phyloP scores from a whole-genome alignment of 768 basidiomycete genomes.

The Leccinum ochraceum region DNA sequence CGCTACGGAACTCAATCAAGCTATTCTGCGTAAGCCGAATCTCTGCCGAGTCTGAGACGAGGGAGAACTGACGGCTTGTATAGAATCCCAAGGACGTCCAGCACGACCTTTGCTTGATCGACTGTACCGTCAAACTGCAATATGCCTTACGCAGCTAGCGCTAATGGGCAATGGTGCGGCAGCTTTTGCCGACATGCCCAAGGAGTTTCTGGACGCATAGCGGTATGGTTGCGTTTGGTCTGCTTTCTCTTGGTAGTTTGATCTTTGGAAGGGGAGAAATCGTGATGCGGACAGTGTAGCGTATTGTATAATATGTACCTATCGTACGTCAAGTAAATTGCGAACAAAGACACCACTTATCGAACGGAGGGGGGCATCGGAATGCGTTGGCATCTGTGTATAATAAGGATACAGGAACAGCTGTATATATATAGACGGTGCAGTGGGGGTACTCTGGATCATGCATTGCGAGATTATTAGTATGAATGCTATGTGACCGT shows the following conservation, averaged over 20 bases:
- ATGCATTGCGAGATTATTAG: conserved; percentile 9
- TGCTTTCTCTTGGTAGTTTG: background rate
- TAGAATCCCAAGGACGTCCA: conserved; percentile 80
- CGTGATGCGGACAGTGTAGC: conserved; percentile 13
- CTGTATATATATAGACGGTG: background rate
- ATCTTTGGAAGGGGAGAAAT: conserved; percentile 3
- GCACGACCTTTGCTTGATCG: conserved; percentile 71
- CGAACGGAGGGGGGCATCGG: background rate
- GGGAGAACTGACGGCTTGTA: conserved; percentile 6
- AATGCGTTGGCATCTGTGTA: conserved; percentile 12
- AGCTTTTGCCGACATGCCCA: conserved; percentile 78
- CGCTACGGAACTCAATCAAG: conserved; percentile 78
- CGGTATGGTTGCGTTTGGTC: background rate
- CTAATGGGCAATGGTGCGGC: conserved; percentile 72
- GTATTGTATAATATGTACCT: conserved; percentile 13
- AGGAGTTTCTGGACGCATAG: conserved; percentile 64
- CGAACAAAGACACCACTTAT: conserved; percentile 16
- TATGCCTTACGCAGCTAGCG: conserved; percentile 70
- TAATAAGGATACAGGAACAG: conserved; percentile 32
- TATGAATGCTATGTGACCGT: conserved; percentile 44
- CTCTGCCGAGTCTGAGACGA: background rate
- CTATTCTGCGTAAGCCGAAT: conserved; percentile 67
- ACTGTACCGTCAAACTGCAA: conserved; percentile 73
- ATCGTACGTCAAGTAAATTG: conserved; percentile 9
- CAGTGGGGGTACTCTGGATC: conserved; percentile 14